Percentiles rank a stretch among this genome's conserved stretches.
Evolutionary conservation across 108 stramenopile genomes (phyloP).

Genomic region (Nitzschia sp.): DNA sequence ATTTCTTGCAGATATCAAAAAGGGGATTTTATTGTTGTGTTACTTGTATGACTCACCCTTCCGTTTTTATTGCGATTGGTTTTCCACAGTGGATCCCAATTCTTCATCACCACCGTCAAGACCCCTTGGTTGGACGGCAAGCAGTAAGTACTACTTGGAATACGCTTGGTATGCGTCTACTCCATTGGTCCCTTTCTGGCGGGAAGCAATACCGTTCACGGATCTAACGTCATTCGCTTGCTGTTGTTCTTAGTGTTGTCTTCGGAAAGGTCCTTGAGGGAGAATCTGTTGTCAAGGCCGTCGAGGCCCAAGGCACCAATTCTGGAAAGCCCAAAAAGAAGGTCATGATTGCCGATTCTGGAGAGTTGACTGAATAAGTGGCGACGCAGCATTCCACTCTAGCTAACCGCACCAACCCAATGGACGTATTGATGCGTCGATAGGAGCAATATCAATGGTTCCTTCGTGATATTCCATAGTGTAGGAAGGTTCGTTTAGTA

Average conservation of each 20-base stretch:
- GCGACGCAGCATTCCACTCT: not conserved
- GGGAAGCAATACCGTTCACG: not conserved
- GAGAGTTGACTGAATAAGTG: slow-evolving; percentile 54
- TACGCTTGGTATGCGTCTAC: not conserved
- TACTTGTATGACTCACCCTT: no score
- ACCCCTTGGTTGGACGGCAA: slow-evolving; percentile 93
- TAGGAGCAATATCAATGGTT: no score
- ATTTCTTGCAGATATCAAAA: no score
- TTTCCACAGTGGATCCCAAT: slow-evolving; percentile 85
- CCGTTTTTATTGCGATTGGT: not conserved
- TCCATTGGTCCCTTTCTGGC: not conserved
- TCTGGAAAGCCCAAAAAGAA: slow-evolving; percentile 66
- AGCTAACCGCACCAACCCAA: no score
- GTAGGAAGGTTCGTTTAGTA: no score
- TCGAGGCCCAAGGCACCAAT: slow-evolving; percentile 77
- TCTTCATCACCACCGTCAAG: slow-evolving; percentile 97
- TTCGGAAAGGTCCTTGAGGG: slow-evolving; percentile 97
- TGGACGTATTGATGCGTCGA: no score
- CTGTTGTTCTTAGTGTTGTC: slow-evolving; percentile 77
- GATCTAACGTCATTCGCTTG: not conserved
- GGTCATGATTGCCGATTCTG: slow-evolving; percentile 90
- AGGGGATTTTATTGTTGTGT: no score
- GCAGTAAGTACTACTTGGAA: slow-evolving; percentile 4
- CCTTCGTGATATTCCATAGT: no score
- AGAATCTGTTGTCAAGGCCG: slow-evolving; percentile 83